phyloP scores from a whole-genome alignment of 805 yeast species.

The Clavispora santaluciae region DNA sequence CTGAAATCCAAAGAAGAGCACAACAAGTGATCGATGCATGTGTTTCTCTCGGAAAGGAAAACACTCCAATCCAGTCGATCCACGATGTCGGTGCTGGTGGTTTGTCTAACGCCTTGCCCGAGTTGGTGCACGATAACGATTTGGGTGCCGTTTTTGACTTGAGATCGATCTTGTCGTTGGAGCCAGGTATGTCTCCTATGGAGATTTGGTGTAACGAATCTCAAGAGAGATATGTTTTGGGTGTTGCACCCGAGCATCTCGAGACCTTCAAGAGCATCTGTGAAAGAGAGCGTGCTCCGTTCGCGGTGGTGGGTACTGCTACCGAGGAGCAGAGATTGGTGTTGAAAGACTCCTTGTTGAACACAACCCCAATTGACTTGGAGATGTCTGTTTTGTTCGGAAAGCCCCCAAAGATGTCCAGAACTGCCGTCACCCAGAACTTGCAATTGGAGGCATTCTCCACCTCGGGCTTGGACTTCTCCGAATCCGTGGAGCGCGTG shows the following conservation, averaged over 20 bases:
- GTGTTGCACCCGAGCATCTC: constrained; percentile 77
- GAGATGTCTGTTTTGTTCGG: constrained; percentile 95
- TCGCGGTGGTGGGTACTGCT: constrained; percentile 92
- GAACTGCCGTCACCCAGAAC: constrained; percentile 61
- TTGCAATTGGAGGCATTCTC: constrained; percentile 42
- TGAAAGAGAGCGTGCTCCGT: constrained; percentile 93
- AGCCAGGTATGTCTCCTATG: constrained; percentile 99
- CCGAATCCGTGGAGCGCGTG: constrained; percentile 75
- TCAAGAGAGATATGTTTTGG: constrained; percentile 95
- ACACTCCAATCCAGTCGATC: constrained; percentile 82
- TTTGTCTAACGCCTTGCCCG: constrained; percentile 93
- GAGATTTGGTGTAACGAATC: constrained; percentile 99
- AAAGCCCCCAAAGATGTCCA: constrained; percentile 93
- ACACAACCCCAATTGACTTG: constrained; percentile 87
- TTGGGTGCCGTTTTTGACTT: constrained; percentile 92
- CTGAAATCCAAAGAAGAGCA: constrained; percentile 98
- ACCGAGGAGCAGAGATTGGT: constrained; percentile 79
- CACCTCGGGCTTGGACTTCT: constrained; percentile 33
- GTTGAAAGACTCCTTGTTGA: constrained; percentile 71
- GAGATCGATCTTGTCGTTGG: constrained; percentile 83
- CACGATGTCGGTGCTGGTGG: constrained; percentile 99
- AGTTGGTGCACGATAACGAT: constrained; percentile 93
- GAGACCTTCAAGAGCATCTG: constrained; percentile 72
- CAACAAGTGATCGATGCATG: constrained; percentile 97
- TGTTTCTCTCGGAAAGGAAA: constrained; percentile 64